Percentiles rank a stretch among this genome's conserved stretches.
phyloP scores from a whole-genome alignment of 768 basidiomycete species.

The Gyrodon lividus region DNA sequence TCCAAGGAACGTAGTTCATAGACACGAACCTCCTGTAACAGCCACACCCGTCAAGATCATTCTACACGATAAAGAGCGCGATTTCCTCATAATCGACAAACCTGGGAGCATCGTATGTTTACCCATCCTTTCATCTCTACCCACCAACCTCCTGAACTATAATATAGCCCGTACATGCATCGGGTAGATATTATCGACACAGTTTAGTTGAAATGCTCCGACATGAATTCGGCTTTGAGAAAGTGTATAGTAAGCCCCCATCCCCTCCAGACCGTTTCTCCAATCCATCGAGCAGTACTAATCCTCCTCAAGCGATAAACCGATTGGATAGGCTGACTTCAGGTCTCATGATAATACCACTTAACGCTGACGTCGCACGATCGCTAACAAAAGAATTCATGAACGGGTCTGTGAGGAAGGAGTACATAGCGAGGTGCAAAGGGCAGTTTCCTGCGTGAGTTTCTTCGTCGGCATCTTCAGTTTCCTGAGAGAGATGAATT shows the following conservation, averaged over 20 bases:
- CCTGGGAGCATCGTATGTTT: constrained; percentile 90
- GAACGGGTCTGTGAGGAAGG: constrained; percentile 80
- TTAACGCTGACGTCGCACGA: constrained; percentile 67
- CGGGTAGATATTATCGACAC: constrained; percentile 87
- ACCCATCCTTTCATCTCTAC: constrained; percentile 7
- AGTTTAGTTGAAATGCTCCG: constrained; percentile 85
- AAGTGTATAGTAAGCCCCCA: constrained; percentile 72
- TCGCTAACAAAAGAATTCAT: constrained; percentile 78
- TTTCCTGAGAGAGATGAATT: not conserved
- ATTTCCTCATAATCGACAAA: constrained; percentile 93
- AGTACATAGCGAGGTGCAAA: constrained; percentile 85
- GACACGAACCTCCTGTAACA: constrained; percentile 97
- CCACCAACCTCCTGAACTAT: not conserved
- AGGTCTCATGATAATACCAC: constrained; percentile 91
- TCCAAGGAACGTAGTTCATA: constrained; percentile 83
- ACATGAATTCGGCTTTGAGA: constrained; percentile 77
- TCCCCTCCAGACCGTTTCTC: not conserved
- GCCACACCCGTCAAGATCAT: constrained; percentile 79
- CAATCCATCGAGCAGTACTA: not conserved
- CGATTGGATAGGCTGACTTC: constrained; percentile 92
- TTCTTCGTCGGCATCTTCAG: not conserved
- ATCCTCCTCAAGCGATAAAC: constrained; percentile 72
- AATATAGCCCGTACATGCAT: constrained; percentile 82
- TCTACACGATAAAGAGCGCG: constrained; percentile 70
- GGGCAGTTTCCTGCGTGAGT: constrained; percentile 86